These are phyloP conservation scores for Aspergillus niger DNA, from an alignment of 2,329 filamentous ascomycete genomes.

Conservation along the genomic window DNA sequence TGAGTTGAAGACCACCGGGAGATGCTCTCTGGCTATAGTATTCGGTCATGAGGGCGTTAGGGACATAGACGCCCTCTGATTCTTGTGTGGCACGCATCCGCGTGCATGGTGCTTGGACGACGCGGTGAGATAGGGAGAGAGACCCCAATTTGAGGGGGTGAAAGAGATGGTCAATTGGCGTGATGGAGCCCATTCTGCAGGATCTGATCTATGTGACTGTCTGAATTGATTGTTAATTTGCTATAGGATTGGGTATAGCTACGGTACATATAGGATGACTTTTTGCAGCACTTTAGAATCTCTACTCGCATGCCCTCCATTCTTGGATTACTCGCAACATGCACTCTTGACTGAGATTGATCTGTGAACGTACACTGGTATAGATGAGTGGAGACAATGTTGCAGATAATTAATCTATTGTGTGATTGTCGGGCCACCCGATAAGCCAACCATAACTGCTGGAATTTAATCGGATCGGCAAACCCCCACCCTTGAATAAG, in stretches of 20 bases:
- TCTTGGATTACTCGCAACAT: background rate
- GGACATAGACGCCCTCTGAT: conserved; percentile 33
- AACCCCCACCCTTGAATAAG: background rate
- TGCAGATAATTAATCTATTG: too few species aligned
- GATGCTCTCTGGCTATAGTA: conserved; percentile 38
- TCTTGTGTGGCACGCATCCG: conserved; percentile 32
- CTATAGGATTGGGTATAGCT: background rate
- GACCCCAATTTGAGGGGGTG: conserved; percentile 40
- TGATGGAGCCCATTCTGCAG: conserved; percentile 27
- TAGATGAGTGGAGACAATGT: too few species aligned
- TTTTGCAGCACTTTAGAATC: too few species aligned
- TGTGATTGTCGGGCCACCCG: background rate
- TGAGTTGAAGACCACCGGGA: conserved; percentile 36
- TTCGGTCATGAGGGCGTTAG: conserved; percentile 31
- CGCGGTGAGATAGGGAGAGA: conserved; percentile 28
- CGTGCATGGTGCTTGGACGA: conserved; percentile 31
- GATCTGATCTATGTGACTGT: background rate
- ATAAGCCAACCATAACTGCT: too few species aligned
- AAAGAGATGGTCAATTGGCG: conserved; percentile 27
- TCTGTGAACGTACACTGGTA: too few species aligned
- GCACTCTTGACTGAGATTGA: background rate
- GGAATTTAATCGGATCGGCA: background rate
- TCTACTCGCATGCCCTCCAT: background rate
- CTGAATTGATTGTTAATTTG: background rate
- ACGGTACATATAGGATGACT: background rate